Base-by-base conservation (phyloP, 306 rosid species). In the Dicorynia guianensis region DNA sequence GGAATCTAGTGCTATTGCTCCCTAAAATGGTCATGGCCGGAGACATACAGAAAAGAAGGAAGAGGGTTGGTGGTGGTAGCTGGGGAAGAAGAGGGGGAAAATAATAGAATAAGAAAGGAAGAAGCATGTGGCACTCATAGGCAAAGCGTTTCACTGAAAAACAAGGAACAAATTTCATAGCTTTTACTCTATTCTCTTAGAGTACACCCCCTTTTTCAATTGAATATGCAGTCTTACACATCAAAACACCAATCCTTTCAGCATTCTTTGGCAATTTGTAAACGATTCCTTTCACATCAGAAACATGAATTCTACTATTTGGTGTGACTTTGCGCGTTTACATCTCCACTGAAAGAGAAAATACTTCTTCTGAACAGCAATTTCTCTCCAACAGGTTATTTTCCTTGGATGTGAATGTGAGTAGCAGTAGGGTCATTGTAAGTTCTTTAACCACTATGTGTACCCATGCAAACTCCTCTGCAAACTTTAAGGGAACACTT, bases 121-220 rank as follows among this genome's bases (percentile, higher is more conserved):
- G 74, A 14, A 84, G 75, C 91, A 87, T 85, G 97, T 88, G 94
- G 91, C n/a, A 91, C 54, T 85, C 36, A 59, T 34, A 70, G 85
- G 81, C 78, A 85, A 75, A 69, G 38, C 67, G n/a, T 79, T 75
- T 88, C 96, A 87, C 93, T 84, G 93, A 91, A 90, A 85, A 85
- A 87, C 91, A 80, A 91, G 95, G 77, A 80, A 73, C 74, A 82
- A 75, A 76, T 66, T 81, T 80, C 69, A 63, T 53, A 58, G 62
- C 79, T 57, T 74, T 72, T 80, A 66, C 82, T 80, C 77, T 72
- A 63, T n/a, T n/a, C n/a, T n/a, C n/a, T n/a, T n/a, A n/a, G n/a
- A n/a, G n/a, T n/a, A n/a, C n/a, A n/a, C n/a, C 52, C 70, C 70
- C 79, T n/a, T 68, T 58, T 85, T 59, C 62, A 80, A 83, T 82